phyloP scores from a whole-genome alignment of 1,284 basidiomycete species.

The Ceratobasidium sp. region DNA sequence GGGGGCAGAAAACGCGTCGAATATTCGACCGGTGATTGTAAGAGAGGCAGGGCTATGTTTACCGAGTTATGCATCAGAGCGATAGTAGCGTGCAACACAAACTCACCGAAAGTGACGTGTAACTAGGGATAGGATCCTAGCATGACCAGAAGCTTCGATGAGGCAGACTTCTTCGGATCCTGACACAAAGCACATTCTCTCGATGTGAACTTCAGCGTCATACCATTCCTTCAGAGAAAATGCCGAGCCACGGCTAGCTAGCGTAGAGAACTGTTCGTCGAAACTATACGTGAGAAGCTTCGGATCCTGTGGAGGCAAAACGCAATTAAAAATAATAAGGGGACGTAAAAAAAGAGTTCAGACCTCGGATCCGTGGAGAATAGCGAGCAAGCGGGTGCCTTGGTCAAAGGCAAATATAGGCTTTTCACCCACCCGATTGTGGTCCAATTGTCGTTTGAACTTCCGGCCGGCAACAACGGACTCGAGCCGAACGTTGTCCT shows the following conservation, averaged over 20 bases:
- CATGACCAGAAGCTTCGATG: constrained; percentile 42
- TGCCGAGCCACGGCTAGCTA: constrained; percentile 7
- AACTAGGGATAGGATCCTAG: constrained; percentile 43
- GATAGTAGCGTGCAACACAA: neutral
- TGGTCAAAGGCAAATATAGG: constrained; percentile 29
- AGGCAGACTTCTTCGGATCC: constrained; percentile 47
- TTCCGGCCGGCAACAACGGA: neutral
- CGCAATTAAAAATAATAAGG: neutral
- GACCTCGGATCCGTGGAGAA: constrained; percentile 8
- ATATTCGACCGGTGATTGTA: neutral
- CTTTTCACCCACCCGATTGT: constrained; percentile 27
- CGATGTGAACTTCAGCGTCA: neutral
- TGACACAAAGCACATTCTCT: constrained; percentile 41
- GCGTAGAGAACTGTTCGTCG: neutral
- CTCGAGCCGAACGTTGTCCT: constrained; percentile 19
- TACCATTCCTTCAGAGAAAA: constrained; percentile 46
- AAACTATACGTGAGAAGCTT: neutral
- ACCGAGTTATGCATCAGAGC: neutral
- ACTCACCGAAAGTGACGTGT: constrained; percentile 39
- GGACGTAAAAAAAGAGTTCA: neutral
- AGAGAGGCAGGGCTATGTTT: constrained; percentile 4
- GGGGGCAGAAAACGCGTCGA: constrained; percentile 29
- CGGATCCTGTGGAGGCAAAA: constrained; percentile 1
- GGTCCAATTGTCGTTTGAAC: constrained; percentile 2
- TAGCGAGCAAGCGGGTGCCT: constrained; percentile 9